These are phyloP conservation scores for Craterostigma plantagineum DNA, from an alignment of 257 asterid species.

Conservation along the genomic window DNA sequence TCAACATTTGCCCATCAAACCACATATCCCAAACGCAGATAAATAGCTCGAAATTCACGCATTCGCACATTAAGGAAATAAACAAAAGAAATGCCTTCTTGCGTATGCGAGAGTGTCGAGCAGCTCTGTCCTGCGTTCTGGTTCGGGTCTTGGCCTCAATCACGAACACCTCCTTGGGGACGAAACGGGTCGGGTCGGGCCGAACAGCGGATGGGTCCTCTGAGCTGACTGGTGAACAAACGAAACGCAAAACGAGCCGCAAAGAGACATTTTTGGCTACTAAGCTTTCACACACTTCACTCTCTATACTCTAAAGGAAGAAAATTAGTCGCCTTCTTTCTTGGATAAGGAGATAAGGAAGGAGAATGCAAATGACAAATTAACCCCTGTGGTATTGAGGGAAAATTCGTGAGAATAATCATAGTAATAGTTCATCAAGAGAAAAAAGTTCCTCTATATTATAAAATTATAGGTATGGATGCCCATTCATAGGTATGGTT, in stretches of 20 bases:
- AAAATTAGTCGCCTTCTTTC: too few species aligned
- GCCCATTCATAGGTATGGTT: too few species aligned
- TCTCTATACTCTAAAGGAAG: too few species aligned
- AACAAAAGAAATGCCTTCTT: conserved; percentile 35
- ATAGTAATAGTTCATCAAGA: too few species aligned
- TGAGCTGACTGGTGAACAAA: neutral
- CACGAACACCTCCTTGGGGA: conserved; percentile 17
- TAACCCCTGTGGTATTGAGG: too few species aligned
- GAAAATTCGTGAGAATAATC: too few species aligned
- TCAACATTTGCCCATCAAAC: neutral
- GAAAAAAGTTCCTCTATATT: too few species aligned
- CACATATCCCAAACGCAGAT: too few species aligned
- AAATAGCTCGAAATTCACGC: too few species aligned
- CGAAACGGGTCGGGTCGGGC: conserved; percentile 15
- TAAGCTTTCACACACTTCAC: neutral
- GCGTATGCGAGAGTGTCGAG: conserved; percentile 73
- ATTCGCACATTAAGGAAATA: neutral
- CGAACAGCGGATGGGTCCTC: conserved; percentile 9
- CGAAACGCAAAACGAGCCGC: neutral
- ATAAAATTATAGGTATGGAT: too few species aligned
- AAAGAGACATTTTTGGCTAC: neutral
- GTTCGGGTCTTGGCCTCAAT: conserved; percentile 41
- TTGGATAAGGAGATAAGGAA: too few species aligned
- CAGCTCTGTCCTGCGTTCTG: conserved; percentile 45
- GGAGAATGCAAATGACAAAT: too few species aligned